Percentiles rank a stretch among this genome's conserved stretches.
phyloP scores from a whole-genome alignment of 2,329 filamentous ascomycete genomes.

The Thelonectria blattea region DNA sequence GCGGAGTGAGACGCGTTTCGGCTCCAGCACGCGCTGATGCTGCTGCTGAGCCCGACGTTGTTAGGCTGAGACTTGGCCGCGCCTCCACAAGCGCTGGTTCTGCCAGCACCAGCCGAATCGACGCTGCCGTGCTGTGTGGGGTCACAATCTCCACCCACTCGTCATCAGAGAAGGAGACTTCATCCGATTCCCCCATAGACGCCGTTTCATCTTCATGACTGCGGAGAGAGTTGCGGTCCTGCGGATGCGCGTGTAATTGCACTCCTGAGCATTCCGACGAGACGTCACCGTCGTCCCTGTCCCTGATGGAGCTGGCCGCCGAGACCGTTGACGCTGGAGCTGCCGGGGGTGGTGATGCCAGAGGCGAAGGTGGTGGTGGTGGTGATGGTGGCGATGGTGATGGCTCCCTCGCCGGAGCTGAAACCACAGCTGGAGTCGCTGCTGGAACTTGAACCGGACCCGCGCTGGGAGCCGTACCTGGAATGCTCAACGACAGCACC shows the following conservation, averaged over 20 bases:
- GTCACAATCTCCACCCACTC: conserved; percentile 15
- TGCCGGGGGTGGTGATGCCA: not conserved
- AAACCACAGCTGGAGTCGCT: not conserved
- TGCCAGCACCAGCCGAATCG: conserved; percentile 35
- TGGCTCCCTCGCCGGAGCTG: not conserved
- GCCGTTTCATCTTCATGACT: conserved; percentile 11
- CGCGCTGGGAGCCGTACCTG: not conserved
- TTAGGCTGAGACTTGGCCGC: not conserved
- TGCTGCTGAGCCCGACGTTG: not conserved
- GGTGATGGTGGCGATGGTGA: not conserved
- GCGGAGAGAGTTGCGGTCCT: not conserved
- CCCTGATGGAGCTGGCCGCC: conserved; percentile 10
- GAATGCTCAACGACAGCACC: not conserved
- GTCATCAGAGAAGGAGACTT: conserved; percentile 12
- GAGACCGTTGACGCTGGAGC: conserved; percentile 17
- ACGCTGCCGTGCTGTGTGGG: conserved; percentile 16
- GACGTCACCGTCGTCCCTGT: conserved; percentile 1
- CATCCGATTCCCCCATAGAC: conserved; percentile 15
- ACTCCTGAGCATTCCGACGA: conserved; percentile 21
- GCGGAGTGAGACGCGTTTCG: conserved; percentile 10
- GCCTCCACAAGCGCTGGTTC: conserved; percentile 24
- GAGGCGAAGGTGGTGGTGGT: not conserved
- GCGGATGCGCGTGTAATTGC: conserved; percentile 7
- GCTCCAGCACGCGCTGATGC: not conserved
- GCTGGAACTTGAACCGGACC: not conserved